These are phyloP conservation scores for Podospora australis DNA, from an alignment of 495 filamentous ascomycete genomes.

Conservation along the genomic window DNA sequence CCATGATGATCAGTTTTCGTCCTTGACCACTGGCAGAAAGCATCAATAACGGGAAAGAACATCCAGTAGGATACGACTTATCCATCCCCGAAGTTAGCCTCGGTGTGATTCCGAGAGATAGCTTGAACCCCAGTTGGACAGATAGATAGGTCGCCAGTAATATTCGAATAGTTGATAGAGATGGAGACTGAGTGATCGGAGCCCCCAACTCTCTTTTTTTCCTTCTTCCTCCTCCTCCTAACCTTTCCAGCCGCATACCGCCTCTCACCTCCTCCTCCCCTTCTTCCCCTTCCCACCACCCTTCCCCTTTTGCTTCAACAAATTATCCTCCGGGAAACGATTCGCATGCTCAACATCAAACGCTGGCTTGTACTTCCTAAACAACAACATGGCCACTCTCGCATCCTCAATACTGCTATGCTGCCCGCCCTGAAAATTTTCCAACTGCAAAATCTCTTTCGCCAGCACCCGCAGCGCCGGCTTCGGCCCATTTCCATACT, in stretches of 20 bases:
- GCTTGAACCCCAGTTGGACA: too few species aligned
- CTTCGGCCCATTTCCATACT: conserved; percentile 68
- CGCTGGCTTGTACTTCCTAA: conserved; percentile 67
- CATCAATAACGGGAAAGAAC: too few species aligned
- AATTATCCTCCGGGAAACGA: conserved; percentile 48
- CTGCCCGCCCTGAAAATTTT: conserved; percentile 74
- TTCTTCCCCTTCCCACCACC: conserved; percentile 22
- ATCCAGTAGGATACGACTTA: too few species aligned
- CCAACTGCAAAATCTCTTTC: conserved; percentile 68
- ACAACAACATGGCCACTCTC: conserved; percentile 78
- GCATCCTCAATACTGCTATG: conserved; percentile 77
- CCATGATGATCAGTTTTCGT: too few species aligned
- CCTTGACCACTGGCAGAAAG: too few species aligned
- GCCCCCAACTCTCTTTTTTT: conserved; percentile 2
- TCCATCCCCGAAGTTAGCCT: too few species aligned
- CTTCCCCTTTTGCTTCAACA: conserved; percentile 35
- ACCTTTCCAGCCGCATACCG: too few species aligned
- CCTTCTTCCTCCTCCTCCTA: conserved; percentile 11
- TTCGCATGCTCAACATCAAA: conserved; percentile 76
- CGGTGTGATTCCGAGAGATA: too few species aligned
- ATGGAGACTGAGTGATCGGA: background rate
- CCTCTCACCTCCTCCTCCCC: conserved; percentile 8
- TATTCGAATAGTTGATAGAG: too few species aligned
- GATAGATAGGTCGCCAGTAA: too few species aligned
- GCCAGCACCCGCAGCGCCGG: conserved; percentile 72